Percentiles rank a stretch among this genome's conserved stretches.
These are phyloP conservation scores for Leishmania gerbilli DNA, from an alignment of 208 protist genomes.

Conservation along the genomic window DNA sequence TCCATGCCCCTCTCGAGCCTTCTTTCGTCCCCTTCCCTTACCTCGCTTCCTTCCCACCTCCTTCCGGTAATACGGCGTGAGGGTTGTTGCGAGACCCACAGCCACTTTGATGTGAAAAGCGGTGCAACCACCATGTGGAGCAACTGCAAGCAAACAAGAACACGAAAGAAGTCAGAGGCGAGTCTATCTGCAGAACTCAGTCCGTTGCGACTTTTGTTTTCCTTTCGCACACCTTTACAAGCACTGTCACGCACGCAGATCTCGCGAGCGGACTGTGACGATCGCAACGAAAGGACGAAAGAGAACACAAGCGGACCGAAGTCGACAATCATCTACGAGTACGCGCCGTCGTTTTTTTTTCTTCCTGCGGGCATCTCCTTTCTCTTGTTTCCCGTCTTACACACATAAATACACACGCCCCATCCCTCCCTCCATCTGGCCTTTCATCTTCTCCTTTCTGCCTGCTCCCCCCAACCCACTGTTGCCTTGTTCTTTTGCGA, in stretches of 20 bases:
- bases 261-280: not conserved
- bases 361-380: slow-evolving; percentile 17
- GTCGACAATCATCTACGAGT: not conserved
- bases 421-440: not conserved
- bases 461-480: not conserved
- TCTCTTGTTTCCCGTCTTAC: not conserved
- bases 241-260: not conserved
- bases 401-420: not conserved
- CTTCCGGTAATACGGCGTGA: not conserved
- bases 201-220: not conserved
- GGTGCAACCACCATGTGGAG: not conserved
- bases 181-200: not conserved
- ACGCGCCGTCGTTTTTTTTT: slow-evolving; percentile 59
- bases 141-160: not conserved
- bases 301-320: not conserved
- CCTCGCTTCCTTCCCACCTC: not conserved
- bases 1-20: not conserved
- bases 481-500: not conserved
- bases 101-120: not conserved
- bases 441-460: not conserved
- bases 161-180: not conserved
- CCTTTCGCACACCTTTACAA: not conserved
- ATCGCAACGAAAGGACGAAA: slow-evolving; percentile 1
- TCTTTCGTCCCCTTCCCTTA: not conserved
- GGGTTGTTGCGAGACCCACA: not conserved